Percentiles rank a stretch among this genome's conserved stretches.
These are phyloP conservation scores for Candida insectalens DNA, from an alignment of 805 yeast species.

Conservation along the genomic window DNA sequence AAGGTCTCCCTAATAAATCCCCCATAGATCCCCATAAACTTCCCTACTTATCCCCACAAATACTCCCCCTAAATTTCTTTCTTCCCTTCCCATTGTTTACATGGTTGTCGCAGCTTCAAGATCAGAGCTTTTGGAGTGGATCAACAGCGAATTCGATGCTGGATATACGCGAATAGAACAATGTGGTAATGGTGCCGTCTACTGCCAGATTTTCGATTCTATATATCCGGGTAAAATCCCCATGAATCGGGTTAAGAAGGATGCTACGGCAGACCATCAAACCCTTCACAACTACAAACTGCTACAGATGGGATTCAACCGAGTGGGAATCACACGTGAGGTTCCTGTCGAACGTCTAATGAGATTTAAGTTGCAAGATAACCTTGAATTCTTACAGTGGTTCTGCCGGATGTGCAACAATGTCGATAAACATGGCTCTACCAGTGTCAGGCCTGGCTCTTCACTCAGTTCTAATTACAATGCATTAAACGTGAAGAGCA, in stretches of 20 bases:
- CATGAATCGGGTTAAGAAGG: conserved; percentile 65
- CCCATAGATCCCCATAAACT: too few species aligned
- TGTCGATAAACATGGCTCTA: conserved; percentile 26
- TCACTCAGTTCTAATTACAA: not conserved
- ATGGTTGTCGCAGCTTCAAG: conserved; percentile 59
- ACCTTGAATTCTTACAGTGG: conserved; percentile 93
- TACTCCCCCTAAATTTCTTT: too few species aligned
- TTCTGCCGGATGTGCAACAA: conserved; percentile 75
- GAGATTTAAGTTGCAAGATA: conserved; percentile 88
- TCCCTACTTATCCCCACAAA: too few species aligned
- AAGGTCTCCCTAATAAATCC: too few species aligned
- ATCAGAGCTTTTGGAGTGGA: conserved; percentile 76
- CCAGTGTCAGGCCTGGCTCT: conserved; percentile 21
- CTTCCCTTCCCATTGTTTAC: not conserved
- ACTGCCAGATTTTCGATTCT: conserved; percentile 85
- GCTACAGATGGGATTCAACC: conserved; percentile 69
- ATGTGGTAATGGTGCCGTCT: conserved; percentile 93
- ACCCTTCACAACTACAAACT: conserved; percentile 74
- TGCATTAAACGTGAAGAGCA: conserved; percentile 3
- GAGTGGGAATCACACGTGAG: conserved; percentile 58
- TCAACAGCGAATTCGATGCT: conserved; percentile 60
- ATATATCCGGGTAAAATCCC: conserved; percentile 70
- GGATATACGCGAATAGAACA: conserved; percentile 76
- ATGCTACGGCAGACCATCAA: conserved; percentile 66
- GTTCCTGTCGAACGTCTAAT: conserved; percentile 75